Evolutionary conservation across 2,329 filamentous ascomycete species (phyloP), one percentile per base, ranked within the genome.

Genomic region (Zymoseptoria brevis): DNA sequence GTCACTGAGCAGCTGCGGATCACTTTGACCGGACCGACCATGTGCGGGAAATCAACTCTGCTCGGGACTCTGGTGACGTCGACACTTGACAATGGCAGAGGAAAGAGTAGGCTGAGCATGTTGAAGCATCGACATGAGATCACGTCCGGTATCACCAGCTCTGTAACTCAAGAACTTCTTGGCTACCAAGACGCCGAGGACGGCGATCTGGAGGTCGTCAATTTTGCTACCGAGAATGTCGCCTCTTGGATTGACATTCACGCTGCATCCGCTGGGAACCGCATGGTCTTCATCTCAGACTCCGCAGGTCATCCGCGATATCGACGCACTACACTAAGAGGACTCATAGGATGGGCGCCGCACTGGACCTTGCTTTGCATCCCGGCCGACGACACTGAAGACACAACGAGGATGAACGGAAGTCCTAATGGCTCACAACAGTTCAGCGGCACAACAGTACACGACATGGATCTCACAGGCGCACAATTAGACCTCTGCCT

Each of bases 241-340:
- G 89, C 90, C 60, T 92, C 91, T 0, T 99, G 94, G 94, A 86
- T 89, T 56, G 93, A 96, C 71, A 94, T 97, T 56, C 94, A 99
- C 72, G 87, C 89, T 45, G 83, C 86, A 54, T 84, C 90, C 0
- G 84, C 87, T 61, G 76, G 81, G 60, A 89, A 87, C 2, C 86
- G 92, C 19, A 76, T 99, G 3, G 90, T 94, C 4, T 92, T 96
- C 66, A 79, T 97, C 6, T 90, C 91, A 0, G 94, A 99, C 74
- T 95, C 93, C 52, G 93, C 93, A 16, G 94, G 94, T 0, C 89
- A 96, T 64, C 87, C 92, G 45, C 85, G 91, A 51, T 99, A 94
- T 73, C 84, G 91, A 53, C 86, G 94, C 58, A 97, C 93, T 5
- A 93, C 90, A 2, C 79, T 97, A 56, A 84, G 93, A 60, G 91